Evolutionary conservation across 2,329 filamentous ascomycete species (phyloP), one percentile per base, ranked within the genome.

Genomic region (Penicillium freii): DNA sequence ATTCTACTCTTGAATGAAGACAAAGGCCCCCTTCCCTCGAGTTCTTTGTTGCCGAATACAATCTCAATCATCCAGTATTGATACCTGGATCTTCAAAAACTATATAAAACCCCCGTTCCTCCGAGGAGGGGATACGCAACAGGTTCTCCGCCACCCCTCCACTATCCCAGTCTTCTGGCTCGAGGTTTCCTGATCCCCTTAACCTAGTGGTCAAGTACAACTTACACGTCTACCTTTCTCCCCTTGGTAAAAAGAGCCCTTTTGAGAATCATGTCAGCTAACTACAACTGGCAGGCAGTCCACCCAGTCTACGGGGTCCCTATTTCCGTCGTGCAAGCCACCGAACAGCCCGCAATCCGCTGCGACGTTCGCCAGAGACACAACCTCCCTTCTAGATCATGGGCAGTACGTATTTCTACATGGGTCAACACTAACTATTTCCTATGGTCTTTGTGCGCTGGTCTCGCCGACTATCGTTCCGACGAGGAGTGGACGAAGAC

Each of bases 401-500:
- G 48, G 48, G 36, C 50, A 0, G 29, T 52, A 5, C 15, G 10
- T 17, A 45, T 54, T 5, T 47, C 51, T 3, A 50, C 36, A 11
- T 56, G 53, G 53, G n/a, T 45, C n/a, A 56, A 56, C 39, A 51
- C 53, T 21, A 44, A 56, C 39, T 51, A 56, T 39, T 56, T 56
- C 29, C 17, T 56, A 15, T 56, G 53, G 53, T n/a, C 10, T 29
- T n/a, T 44, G 8, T 56, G 38, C 29, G 46, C 46, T 11, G 46
- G 38, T 10, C 53, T 44, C 2, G 53, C 53, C n/a, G n/a, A 2
- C 5, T 36, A 29, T 25, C 21, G 15, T 11, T 21, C 31, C 1
- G 33, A 51, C 31, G 25, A 44, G 19, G 9, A 56, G 10, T 56
- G 53, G 53, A 56, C 39, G 3, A n/a, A 17, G 10, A 21, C 39